Evolutionary conservation across 225 moss, liverwort and hornwort genomes (phyloP), one percentile per base, ranked within the genome.

Genomic region (Rhytidiadelphus loreus): DNA sequence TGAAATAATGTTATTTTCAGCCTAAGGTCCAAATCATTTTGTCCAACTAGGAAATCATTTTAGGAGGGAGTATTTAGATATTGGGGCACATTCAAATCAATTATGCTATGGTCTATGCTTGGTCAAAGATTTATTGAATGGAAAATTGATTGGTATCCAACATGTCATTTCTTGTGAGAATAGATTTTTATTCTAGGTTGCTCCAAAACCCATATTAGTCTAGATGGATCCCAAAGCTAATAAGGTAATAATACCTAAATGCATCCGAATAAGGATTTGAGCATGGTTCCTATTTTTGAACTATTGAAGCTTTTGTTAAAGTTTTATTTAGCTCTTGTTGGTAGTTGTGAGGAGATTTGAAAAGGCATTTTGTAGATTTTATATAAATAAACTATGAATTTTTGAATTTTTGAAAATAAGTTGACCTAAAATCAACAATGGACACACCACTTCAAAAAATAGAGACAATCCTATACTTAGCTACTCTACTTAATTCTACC

Each of bases 361-460:
- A 2, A 77, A 37, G 5, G 37, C 9, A 37, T 23, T 55, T 12
- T 77, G 23, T 53, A 15, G 5, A 55, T 9, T 55, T 4, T 2
- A 77, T 16, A 55, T 77, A 55, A 55, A 55, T 23, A 53, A 55
- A 24, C 5, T 77, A 24, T 9, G 6, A 77, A 53, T 37, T 55
- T 48, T 77, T 1, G 7, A 35, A 53, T 6, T 35, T 21, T 2
- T 21, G 5, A 32, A 32, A 74, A 74, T 30, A 48, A 18, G 0
- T 33, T 33, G 0, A 50, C 13, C 8, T 75, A 14, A 24, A 53
- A 37, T 77, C 23, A 50, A 35, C 3, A 12, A 2, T 14, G 14
- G 23, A 5, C 8, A 21, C 0, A 2, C 5, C 5, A 53, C 24
- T 15, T 55, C 9, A n/a, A n/a, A 55, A 56, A 39, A 17, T 0